Base-by-base conservation (phyloP, 768 basidiomycete genomes). In the Pleurotus cornucopiae region DNA sequence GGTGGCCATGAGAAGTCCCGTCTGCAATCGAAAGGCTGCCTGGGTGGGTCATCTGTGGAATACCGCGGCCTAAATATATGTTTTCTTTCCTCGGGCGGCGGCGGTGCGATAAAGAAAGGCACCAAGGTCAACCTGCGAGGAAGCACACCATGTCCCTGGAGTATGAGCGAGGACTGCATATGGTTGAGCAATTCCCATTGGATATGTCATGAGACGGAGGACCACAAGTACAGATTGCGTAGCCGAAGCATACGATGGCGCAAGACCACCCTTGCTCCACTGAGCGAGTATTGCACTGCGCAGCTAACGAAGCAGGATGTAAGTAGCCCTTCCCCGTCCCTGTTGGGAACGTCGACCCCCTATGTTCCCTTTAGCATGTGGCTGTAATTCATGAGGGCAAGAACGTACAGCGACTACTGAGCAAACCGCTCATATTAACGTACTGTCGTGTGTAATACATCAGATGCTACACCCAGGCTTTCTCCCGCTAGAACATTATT, bases 61-160 rank as follows among this genome's bases (percentile, higher is more conserved):
- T 30, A 49, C n/a, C 3, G 48, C n/a, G 25, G n/a, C 46, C 20
- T 37, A 51, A 45, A 54, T 16, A 41, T 46, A 21, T 44, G 40
- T 25, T 44, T 43, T n/a, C 23, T 30, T 40, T 21, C 26, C 7
- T 6, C 12, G 25, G 25, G 30, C 57, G 55, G 60, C 46, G 37
- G 20, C 20, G 13, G 26, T 3, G 44, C 25, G 41, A 26, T 40
- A 55, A 14, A 48, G 54, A 34, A 20, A 58, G 55, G 55, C 57
- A 58, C 52, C 56, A 46, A 43, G 58, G 49, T 20, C 20, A 58
- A 58, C 25, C 18, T 55, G 5, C 16, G 16, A 45, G 54, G 51
- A 61, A 64, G 62, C 64, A 64, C 64, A 57, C 54, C 63, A 64
- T 64, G 30, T 23, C 44, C 49, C 41, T 44, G 57, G 14, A 44